Conservation (phyloP, 78 protist species). For the Dictyostelium capitatum region DNA sequence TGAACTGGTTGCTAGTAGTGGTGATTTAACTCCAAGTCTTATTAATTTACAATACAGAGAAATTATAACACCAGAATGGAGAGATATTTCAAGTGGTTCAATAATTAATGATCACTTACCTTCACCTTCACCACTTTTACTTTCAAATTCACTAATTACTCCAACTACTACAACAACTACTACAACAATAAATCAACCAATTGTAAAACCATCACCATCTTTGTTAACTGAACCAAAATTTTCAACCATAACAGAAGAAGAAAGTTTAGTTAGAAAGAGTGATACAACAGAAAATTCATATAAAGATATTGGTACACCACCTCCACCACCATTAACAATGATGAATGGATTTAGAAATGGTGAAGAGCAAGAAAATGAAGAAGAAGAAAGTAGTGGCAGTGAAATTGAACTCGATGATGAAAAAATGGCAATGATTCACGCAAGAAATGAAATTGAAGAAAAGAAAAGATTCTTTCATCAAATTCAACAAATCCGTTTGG, state of each 20-base stretch:
- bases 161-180: background rate
- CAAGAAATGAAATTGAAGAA: conserved; percentile 40
- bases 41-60: conserved; percentile 38
- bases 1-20: background rate
- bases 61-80: conserved; percentile 78
- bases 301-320: background rate
- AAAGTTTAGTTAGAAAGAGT: background rate
- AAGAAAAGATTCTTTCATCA: conserved; percentile 29
- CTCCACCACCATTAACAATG: too few species aligned
- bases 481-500: background rate
- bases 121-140: background rate
- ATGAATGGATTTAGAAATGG: background rate
- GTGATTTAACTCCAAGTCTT: background rate
- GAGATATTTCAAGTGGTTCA: conserved; percentile 40
- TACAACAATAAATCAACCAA: background rate
- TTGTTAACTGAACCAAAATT: background rate
- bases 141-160: background rate
- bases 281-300: background rate
- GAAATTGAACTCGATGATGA: conserved; percentile 55
- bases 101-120: background rate
- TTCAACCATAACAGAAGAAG: conserved; percentile 11
- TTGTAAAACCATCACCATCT: background rate
- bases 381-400: conserved; percentile 2
- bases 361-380: background rate
- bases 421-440: conserved; percentile 10